Base-by-base conservation (phyloP, 768 basidiomycete genomes). In the Gautieria morchelliformis region DNA sequence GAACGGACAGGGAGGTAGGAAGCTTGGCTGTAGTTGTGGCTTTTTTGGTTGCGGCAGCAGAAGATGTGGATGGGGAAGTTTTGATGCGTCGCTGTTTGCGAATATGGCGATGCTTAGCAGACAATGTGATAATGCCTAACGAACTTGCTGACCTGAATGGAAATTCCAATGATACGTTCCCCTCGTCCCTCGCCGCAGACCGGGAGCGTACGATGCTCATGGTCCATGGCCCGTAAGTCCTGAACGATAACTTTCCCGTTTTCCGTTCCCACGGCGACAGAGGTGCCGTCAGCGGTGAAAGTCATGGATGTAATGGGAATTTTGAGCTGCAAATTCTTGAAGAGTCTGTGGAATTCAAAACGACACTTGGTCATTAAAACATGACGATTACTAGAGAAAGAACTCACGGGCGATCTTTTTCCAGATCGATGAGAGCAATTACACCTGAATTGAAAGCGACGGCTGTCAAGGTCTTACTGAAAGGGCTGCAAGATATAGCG, bases 401-500 rank as follows among this genome's bases (percentile, higher is more conserved):
- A 39, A 58, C 78, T 46, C 63, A 87, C 87, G 79, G 78, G 62
- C 82, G 82, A 58, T 88, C 85, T 66, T 87, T 89, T 50, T 89
- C 85, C 22, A 90, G 65, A 64, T 90, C 88, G 50, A 89, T 69
- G 8, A 89, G 73, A 4, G 69, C 74, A 11, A 89, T 73, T 44
- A 71, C 69, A 1, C 85, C 86, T 4, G 68, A 71, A 12, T 76
- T 71, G 42, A 77, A 83, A 1, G 77, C 80, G 44, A 77, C 76
- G 2, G 83, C 82, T 24, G 85, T 73, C 35, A 89, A 70, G 2
- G 83, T 84, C 71, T 84, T 88, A 69, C 86, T 88, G 67, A 87
- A 89, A 7, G 87, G 85, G 60, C 86, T 87, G 60, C 79, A 81
- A 7, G 80, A 73, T 9, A 88, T 67, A 12, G 76, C 77, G 4